Base-by-base conservation (phyloP, 176 grass and related monocot genomes). In the Eremochloa ophiuroides region DNA sequence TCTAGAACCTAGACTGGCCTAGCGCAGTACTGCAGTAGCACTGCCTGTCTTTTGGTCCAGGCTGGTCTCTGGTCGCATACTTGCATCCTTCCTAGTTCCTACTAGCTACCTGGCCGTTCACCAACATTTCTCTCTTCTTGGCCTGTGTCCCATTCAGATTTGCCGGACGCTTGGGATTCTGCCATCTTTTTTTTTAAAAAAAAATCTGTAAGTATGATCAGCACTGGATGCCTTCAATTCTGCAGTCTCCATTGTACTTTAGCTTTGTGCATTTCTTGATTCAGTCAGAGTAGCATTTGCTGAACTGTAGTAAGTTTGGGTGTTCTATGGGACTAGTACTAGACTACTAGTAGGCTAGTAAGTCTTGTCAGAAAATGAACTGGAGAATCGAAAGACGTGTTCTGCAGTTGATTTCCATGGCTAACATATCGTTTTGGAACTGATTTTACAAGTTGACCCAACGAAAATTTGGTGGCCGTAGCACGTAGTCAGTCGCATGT, bases 1-100 rank as follows among this genome's bases (percentile, higher is more conserved):
- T 80, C 77, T 53, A 55, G 77, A 68, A 80, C 34, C 63, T 67
- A 67, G 62, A 20, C 29, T 35, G 61, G 76, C 30, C 47, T 12
- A 60, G 25, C 11, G 40, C 41, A 46, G 40, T 29, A 44, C n/a
- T n/a, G n/a, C n/a, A n/a, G 37, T 38, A 38, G 68, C 5, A 18
- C 15, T 64, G 15, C 61, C 2, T 50, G 9, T 38, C 38, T 63
- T 44, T 39, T 55, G 33, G 44, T 13, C 42, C 69, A 20, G 69
- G 1, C 63, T 20, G 13, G 10, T 55, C 47, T 15, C 71, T 35
- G 15, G 43, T 7, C 3, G 27, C 70, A 22, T 51, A 27, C 43
- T 12, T 20, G n/a, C n/a, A n/a, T n/a, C n/a, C n/a, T n/a, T n/a
- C n/a, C n/a, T n/a, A n/a, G n/a, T n/a, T n/a, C 2, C 46, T 16